Percentiles rank a stretch among this genome's conserved stretches.
These are phyloP conservation scores for Alternaria sp. DNA, from an alignment of 2,329 filamentous ascomycete species.

Conservation along the genomic window DNA sequence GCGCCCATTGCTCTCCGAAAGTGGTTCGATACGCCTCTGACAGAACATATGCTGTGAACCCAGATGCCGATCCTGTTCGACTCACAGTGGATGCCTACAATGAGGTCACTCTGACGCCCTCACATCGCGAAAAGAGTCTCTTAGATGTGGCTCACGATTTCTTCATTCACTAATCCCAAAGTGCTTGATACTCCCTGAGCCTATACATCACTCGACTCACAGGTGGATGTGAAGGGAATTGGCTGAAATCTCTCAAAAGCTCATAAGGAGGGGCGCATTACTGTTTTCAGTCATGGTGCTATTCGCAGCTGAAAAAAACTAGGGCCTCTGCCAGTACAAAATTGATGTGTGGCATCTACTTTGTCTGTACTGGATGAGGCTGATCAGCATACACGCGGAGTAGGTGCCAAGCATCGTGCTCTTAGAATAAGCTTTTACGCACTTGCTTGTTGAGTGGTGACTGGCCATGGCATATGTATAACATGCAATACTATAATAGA, in stretches of 20 bases:
- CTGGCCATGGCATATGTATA: neutral
- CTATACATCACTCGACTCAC: neutral
- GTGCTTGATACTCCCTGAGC: neutral
- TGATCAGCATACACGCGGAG: neutral
- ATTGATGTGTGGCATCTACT: neutral
- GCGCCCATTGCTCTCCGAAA: slow-evolving; percentile 12
- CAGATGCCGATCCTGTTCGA: slow-evolving; percentile 19
- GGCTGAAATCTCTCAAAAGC: neutral
- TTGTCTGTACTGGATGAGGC: neutral
- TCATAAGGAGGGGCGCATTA: neutral
- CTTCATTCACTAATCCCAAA: neutral
- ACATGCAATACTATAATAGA: neutral
- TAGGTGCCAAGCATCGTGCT: slow-evolving; percentile 17
- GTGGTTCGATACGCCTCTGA: slow-evolving; percentile 27
- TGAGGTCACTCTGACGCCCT: slow-evolving; percentile 20
- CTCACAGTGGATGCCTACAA: slow-evolving; percentile 23
- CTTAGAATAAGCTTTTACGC: slow-evolving; percentile 18
- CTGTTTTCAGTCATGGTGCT: neutral
- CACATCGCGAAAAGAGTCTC: neutral
- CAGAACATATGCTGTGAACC: slow-evolving; percentile 16
- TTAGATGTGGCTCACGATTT: neutral
- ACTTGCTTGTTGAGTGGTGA: slow-evolving; percentile 17
- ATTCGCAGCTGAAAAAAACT: neutral
- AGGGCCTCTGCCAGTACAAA: neutral
- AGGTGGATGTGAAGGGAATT: neutral